These are phyloP conservation scores for Symbiodinium pilosum DNA, from an alignment of 73 alveolate species.

Conservation along the genomic window DNA sequence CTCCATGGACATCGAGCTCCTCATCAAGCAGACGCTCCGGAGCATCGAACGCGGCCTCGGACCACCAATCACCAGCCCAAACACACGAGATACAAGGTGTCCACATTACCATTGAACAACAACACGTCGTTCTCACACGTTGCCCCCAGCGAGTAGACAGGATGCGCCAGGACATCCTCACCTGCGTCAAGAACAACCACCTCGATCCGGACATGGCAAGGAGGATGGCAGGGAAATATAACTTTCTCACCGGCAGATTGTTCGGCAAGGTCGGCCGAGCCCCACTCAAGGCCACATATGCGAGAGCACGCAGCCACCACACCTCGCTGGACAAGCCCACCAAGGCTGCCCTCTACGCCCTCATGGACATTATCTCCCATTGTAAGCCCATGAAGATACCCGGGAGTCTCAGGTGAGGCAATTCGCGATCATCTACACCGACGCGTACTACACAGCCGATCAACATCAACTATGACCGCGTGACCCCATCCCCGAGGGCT, in stretches of 20 bases:
- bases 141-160: not conserved
- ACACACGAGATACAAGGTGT: not conserved
- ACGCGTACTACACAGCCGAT: not conserved
- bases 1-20: not conserved
- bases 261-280: not conserved
- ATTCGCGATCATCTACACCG: not conserved
- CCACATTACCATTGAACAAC: not conserved
- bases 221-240: not conserved
- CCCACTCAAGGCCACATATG: not conserved
- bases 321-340: not conserved
- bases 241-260: not conserved
- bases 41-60: not conserved
- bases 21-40: not conserved
- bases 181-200: not conserved
- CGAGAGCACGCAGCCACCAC: not conserved
- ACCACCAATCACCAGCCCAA: not conserved
- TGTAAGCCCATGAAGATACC: not conserved
- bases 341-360: not conserved
- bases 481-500: not conserved
- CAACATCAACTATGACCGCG: not conserved
- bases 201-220: not conserved
- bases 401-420: too few species aligned
- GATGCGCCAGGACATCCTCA: not conserved
- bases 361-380: not conserved
- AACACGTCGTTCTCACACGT: not conserved